Evolutionary conservation across 257 asterid genomes (phyloP).

Genomic region (Solanum pinnatisectum): DNA sequence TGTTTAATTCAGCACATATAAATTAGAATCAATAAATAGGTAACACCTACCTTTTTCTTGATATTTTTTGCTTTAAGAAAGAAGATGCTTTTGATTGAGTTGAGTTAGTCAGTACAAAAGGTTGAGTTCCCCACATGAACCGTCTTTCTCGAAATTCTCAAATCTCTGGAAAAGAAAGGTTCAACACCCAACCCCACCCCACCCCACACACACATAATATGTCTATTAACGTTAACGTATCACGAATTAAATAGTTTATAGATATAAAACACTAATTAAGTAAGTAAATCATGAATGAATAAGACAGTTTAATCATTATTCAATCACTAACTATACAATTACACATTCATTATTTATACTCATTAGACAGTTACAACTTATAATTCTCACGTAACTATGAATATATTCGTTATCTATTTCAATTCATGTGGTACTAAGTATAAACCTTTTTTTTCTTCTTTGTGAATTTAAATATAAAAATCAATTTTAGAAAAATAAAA

Average conservation of each 20-base stretch:
- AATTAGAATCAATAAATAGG: background rate
- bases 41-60: background rate
- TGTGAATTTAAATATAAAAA: background rate
- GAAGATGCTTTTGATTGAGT: background rate
- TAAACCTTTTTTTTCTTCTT: too few species aligned
- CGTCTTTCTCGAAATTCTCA: background rate
- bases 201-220: background rate
- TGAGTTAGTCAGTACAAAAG: background rate
- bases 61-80: background rate
- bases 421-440: background rate
- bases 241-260: background rate
- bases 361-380: background rate
- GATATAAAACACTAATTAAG: background rate
- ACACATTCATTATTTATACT: background rate
- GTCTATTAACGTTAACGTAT: too few species aligned
- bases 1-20: background rate
- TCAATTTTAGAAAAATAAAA: background rate
- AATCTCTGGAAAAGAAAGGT: background rate
- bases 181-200: background rate
- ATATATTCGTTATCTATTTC: too few species aligned
- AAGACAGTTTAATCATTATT: background rate
- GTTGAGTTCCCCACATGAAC: background rate
- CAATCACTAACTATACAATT: background rate
- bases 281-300: background rate
- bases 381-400: background rate